phyloP scores from a whole-genome alignment of 306 rosid genomes.

The Begonia loranthoides region DNA sequence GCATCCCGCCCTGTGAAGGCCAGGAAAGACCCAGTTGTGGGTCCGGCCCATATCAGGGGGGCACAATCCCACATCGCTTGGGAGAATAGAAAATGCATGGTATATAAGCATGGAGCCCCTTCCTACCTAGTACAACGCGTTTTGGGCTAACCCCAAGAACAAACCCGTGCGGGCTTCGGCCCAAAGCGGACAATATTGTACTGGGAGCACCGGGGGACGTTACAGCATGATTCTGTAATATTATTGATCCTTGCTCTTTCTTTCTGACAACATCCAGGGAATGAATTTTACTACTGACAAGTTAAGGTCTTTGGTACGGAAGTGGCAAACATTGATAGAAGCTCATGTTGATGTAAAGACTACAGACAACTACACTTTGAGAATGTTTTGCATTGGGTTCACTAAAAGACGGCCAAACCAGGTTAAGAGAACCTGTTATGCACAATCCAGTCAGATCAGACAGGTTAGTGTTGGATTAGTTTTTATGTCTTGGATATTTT shows the following conservation, averaged over 20 bases:
- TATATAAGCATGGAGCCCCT: too few species aligned
- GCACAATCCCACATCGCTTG: too few species aligned
- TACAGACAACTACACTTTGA: slow-evolving; percentile 60
- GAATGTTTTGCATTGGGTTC: slow-evolving; percentile 75
- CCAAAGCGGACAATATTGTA: too few species aligned
- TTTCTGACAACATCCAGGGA: slow-evolving; percentile 22
- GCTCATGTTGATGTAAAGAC: slow-evolving; percentile 81
- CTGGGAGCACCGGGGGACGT: too few species aligned
- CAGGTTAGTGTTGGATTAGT: slow-evolving; percentile 23
- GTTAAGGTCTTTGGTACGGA: slow-evolving; percentile 65
- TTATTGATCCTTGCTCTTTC: not conserved
- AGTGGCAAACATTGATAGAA: slow-evolving; percentile 74
- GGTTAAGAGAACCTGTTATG: slow-evolving; percentile 74
- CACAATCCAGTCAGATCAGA: slow-evolving; percentile 66
- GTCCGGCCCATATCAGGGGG: too few species aligned
- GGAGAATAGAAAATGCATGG: too few species aligned
- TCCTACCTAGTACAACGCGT: too few species aligned
- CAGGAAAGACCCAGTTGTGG: too few species aligned
- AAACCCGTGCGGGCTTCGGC: too few species aligned
- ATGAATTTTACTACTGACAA: slow-evolving; percentile 73
- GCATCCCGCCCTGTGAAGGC: too few species aligned
- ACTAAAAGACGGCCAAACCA: slow-evolving; percentile 64
- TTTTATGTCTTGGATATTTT: not conserved
- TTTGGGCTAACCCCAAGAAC: too few species aligned
- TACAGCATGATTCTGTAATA: not conserved